Conservation (phyloP, 1,284 basidiomycete genomes). For the Neonothopanus nambi region DNA sequence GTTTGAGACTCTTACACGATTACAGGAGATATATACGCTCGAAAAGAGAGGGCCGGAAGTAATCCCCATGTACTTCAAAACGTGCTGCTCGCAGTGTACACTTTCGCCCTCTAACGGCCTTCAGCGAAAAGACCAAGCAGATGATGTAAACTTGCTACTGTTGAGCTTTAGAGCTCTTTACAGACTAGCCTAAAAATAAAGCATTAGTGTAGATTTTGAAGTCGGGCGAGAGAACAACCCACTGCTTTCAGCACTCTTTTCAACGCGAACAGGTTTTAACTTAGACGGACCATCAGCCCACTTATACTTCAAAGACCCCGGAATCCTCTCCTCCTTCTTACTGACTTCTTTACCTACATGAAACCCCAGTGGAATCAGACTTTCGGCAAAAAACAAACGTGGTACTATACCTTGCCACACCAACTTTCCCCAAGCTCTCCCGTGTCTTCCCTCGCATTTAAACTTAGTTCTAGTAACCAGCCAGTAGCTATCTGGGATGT, state of each 20-base stretch:
- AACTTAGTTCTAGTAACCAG: slow-evolving; percentile 66
- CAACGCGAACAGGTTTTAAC: not conserved
- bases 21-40: not conserved
- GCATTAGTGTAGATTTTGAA: too few relatives aligned
- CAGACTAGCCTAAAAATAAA: too few relatives aligned
- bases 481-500: slow-evolving; percentile 70
- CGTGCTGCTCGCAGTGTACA: too few relatives aligned
- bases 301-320: slow-evolving; percentile 59
- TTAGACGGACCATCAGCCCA: slow-evolving; percentile 56
- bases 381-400: not conserved
- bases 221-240: too few relatives aligned
- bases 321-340: slow-evolving; percentile 49
- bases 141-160: too few relatives aligned
- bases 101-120: too few relatives aligned
- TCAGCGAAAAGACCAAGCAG: too few relatives aligned
- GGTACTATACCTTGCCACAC: slow-evolving; percentile 72
- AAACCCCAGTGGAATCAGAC: slow-evolving; percentile 1
- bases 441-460: slow-evolving; percentile 70
- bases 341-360: slow-evolving; percentile 49
- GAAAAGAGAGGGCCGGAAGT: not conserved
- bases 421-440: slow-evolving; percentile 76
- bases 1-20: too few relatives aligned
- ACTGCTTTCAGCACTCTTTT: too few relatives aligned
- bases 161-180: too few relatives aligned
- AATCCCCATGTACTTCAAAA: too few relatives aligned